Evolutionary conservation across 2,329 filamentous ascomycete genomes (phyloP), one percentile per base, ranked within the genome.

Genomic region (Aspergillus aculeatus): DNA sequence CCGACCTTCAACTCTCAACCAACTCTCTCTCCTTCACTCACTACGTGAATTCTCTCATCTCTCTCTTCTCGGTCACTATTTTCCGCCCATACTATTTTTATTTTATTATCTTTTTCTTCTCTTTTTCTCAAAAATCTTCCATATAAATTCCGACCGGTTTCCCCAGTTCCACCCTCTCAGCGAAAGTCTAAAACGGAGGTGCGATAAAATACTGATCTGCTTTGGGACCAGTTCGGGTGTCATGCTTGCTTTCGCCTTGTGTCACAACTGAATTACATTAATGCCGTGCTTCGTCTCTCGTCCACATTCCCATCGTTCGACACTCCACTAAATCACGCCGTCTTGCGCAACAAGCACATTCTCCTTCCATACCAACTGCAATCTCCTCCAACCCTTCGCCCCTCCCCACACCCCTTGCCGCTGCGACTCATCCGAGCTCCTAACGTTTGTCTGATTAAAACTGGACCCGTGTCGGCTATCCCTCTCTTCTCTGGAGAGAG

Each of bases 221-320:
- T 52, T 44, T 53, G 56, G 61, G 62, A 53, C 62, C 58, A 57
- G 52, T 63, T 62, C 61, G 63, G 62, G 66, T 71, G 69, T 73
- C 71, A 72, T 71, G 71, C 71, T 72, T 69, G 67, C 69, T 62
- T 62, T 65, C 64, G 67, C 63, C 67, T 44, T 71, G 72, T 75
- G 72, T 74, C 71, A 75, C 73, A 72, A 67, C 69, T 72, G 69
- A 64, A 70, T 66, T 68, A 70, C 69, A 67, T 71, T 69, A 66
- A 71, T 71, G 68, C 70, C 62, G 69, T 71, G 68, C 69, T 69
- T 73, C 68, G 73, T 74, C 68, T 72, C 66, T 72, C 67, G 57
- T 64, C 70, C 67, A 68, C 71, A 72, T 73, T 75, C 70, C 65
- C 69, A 73, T 68, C 65, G 55, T 66, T 69, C 65, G 65, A 68